phyloP scores from a whole-genome alignment of 805 yeast species.

The Candida nemodendra region DNA sequence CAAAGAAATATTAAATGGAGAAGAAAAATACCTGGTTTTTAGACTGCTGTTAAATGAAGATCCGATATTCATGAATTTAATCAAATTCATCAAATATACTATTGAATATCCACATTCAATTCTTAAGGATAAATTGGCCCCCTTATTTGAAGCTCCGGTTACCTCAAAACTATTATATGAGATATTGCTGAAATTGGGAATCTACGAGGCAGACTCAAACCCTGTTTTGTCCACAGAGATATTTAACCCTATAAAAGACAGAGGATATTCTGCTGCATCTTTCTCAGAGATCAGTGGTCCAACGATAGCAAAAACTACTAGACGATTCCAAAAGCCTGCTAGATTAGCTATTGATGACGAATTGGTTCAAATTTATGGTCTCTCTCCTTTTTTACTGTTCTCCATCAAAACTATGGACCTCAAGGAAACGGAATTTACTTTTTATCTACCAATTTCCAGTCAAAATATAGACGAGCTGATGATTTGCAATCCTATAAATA shows the following conservation, averaged over 20 bases:
- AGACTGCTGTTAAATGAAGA: conserved; percentile 14
- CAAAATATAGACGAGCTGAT: conserved; percentile 12
- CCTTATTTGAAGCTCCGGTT: conserved; percentile 12
- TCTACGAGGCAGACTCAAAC: conserved; percentile 22
- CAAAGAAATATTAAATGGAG: conserved; percentile 15
- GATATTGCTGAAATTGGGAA: conserved; percentile 14
- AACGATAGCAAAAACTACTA: neutral
- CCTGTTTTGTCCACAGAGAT: conserved; percentile 28
- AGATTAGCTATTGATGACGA: neutral
- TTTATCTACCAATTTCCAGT: conserved; percentile 28
- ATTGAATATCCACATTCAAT: conserved; percentile 33
- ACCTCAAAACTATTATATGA: conserved; percentile 16
- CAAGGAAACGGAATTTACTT: conserved; percentile 18
- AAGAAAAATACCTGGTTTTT: conserved; percentile 15
- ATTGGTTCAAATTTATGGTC: conserved; percentile 12
- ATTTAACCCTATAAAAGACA: conserved; percentile 7
- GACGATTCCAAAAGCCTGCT: conserved; percentile 6
- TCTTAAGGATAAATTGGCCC: conserved; percentile 16
- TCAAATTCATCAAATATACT: conserved; percentile 29
- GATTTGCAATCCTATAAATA: conserved; percentile 17
- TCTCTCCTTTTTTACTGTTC: conserved; percentile 22
- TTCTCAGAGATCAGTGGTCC: conserved; percentile 5
- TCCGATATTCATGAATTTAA: conserved; percentile 19
- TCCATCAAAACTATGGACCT: conserved; percentile 19
- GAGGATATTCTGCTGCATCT: conserved; percentile 1